These are phyloP conservation scores for Aspergillus cavernicola DNA, from an alignment of 495 filamentous ascomycete species.

Conservation along the genomic window DNA sequence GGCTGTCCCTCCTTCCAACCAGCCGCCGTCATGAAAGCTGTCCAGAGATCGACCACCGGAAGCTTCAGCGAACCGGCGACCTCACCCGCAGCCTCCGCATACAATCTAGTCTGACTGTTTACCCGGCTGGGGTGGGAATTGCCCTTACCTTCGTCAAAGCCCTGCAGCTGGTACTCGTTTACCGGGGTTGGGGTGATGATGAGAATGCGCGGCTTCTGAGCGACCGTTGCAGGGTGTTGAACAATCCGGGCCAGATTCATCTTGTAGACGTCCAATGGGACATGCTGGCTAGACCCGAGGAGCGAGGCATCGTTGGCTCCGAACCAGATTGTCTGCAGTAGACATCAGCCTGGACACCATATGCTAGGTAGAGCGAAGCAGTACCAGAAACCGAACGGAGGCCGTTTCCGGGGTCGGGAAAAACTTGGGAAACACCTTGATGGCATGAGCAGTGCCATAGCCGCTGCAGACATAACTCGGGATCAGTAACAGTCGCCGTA, in stretches of 20 bases:
- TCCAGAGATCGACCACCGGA: conserved; percentile 71
- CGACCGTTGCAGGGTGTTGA: conserved; percentile 60
- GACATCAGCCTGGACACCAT: background rate
- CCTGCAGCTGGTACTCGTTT: conserved; percentile 65
- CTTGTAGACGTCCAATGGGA: conserved; percentile 69
- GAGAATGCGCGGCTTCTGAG: conserved; percentile 69
- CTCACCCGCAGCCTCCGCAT: conserved; percentile 65
- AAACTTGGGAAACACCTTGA: conserved; percentile 54
- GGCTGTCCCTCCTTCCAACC: conserved; percentile 58
- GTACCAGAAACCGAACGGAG: conserved; percentile 63
- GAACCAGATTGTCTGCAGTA: conserved; percentile 66
- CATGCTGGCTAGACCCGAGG: conserved; percentile 59
- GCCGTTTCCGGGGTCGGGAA: conserved; percentile 54
- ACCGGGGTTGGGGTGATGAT: conserved; percentile 77
- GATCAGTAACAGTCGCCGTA: background rate
- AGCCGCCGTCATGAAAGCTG: conserved; percentile 61
- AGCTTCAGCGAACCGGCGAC: conserved; percentile 61
- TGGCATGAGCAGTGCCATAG: conserved; percentile 63
- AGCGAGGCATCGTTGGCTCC: conserved; percentile 83
- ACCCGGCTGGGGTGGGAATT: conserved; percentile 52
- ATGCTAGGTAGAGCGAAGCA: background rate
- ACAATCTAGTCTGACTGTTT: conserved; percentile 60
- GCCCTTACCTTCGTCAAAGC: conserved; percentile 49
- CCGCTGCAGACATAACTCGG: conserved; percentile 40
- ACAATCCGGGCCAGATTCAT: conserved; percentile 67